Conservation (phyloP, 148 eudicot genomes). For the Cornus suecica region DNA sequence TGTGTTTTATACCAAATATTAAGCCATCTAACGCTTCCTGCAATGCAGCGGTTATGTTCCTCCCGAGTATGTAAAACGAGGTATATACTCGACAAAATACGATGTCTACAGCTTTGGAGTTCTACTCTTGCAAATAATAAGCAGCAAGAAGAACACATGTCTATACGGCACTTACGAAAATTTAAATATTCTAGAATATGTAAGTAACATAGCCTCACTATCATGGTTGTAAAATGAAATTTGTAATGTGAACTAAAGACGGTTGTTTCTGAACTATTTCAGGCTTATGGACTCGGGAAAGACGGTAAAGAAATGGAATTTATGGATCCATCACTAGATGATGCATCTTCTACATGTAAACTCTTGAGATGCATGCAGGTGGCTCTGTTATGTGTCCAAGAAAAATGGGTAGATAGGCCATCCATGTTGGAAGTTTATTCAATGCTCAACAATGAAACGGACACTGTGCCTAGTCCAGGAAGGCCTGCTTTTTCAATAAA, state of each 20-base stretch:
- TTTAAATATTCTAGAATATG: slow-evolving; percentile 34
- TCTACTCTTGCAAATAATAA: slow-evolving; percentile 33
- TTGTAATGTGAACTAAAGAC: background rate
- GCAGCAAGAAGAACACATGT: slow-evolving; percentile 31
- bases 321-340: slow-evolving; percentile 30
- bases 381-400: slow-evolving; percentile 37
- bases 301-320: slow-evolving; percentile 26
- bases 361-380: slow-evolving; percentile 34
- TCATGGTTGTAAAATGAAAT: background rate
- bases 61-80: slow-evolving; percentile 42
- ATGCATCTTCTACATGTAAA: slow-evolving; percentile 19
- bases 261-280: background rate
- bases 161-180: slow-evolving; percentile 19
- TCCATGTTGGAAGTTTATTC: slow-evolving; percentile 44
- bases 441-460: slow-evolving; percentile 36
- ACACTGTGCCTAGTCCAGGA: slow-evolving; percentile 22
- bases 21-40: background rate
- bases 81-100: slow-evolving; percentile 41
- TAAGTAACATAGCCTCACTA: slow-evolving; percentile 15
- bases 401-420: slow-evolving; percentile 38
- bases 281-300: slow-evolving; percentile 45
- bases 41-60: slow-evolving; percentile 35
- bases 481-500: slow-evolving; percentile 35
- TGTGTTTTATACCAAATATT: background rate
- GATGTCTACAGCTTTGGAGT: slow-evolving; percentile 45